Evolutionary conservation across 2,329 filamentous ascomycete genomes (phyloP).

Genomic region (Boeremia exigua): DNA sequence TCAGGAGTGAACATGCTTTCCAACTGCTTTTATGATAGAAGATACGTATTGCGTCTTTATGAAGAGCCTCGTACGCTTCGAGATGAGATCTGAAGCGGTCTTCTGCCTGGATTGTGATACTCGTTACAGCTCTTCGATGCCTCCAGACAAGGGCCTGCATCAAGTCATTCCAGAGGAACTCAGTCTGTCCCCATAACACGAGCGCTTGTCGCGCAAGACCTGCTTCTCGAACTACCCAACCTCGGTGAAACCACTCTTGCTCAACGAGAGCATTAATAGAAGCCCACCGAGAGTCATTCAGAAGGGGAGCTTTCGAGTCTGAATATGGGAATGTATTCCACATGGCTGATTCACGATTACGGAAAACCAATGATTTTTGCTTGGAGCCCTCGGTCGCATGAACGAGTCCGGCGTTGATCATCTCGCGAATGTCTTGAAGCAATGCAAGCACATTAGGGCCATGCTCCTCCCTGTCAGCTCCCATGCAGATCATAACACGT

Average conservation of each 20-base stretch:
- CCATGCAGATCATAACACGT: constrained; percentile 17
- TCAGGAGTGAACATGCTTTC: not conserved
- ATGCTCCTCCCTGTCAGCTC: constrained; percentile 3
- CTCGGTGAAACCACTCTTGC: constrained; percentile 14
- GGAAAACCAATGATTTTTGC: not conserved
- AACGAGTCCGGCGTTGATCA: constrained; percentile 1
- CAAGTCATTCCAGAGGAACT: constrained; percentile 2
- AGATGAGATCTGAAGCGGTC: constrained; percentile 5
- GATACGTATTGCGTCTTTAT: not conserved
- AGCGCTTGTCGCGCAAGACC: constrained; percentile 9
- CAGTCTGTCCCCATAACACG: constrained; percentile 9
- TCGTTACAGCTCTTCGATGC: not conserved
- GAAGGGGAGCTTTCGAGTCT: not conserved
- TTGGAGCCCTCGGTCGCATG: not conserved
- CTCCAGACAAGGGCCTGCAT: constrained; percentile 10
- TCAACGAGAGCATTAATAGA: constrained; percentile 1
- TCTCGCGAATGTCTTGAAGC: constrained; percentile 7
- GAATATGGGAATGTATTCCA: constrained; percentile 11
- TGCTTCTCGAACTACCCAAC: constrained; percentile 22
- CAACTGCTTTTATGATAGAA: constrained; percentile 5
- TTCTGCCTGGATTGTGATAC: constrained; percentile 1
- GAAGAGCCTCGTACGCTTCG: constrained; percentile 2
- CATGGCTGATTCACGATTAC: not conserved
- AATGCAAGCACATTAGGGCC: constrained; percentile 8
- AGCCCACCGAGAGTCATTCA: constrained; percentile 14